Conservation (phyloP, 768 basidiomycete species). For the Jaapia argillacea region DNA sequence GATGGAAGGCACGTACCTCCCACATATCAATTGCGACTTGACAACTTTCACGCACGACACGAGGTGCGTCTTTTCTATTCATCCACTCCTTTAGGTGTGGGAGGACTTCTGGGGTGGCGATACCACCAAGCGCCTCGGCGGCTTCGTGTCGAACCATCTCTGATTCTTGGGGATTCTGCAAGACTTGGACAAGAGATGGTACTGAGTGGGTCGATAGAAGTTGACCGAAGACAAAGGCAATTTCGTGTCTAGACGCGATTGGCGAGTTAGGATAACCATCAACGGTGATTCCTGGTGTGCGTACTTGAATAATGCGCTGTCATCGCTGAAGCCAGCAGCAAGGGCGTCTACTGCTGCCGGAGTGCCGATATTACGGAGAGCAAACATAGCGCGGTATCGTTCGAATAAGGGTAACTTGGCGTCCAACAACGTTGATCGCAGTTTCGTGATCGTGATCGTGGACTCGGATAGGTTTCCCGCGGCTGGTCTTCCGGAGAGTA, state of each 20-base stretch:
- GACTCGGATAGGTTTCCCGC: constrained; percentile 37
- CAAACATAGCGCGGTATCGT: constrained; percentile 97
- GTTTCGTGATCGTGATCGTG: constrained; percentile 41
- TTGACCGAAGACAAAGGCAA: constrained; percentile 98
- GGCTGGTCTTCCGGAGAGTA: constrained; percentile 44
- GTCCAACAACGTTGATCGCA: constrained; percentile 60
- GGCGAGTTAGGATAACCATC: not conserved
- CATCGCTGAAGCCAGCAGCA: constrained; percentile 82
- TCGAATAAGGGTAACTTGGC: constrained; percentile 68
- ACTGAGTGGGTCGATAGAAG: constrained; percentile 83
- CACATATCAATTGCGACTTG: constrained; percentile 97
- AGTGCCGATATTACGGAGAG: constrained; percentile 87
- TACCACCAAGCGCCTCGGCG: constrained; percentile 96
- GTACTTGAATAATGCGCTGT: constrained; percentile 89
- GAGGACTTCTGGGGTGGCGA: constrained; percentile 87
- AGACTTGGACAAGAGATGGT: constrained; percentile 69
- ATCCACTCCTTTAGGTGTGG: constrained; percentile 83
- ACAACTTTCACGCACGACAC: constrained; percentile 92
- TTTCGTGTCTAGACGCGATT: constrained; percentile 66
- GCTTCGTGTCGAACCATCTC: constrained; percentile 99
- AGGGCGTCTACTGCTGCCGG: constrained; percentile 82
- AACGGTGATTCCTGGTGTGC: constrained; percentile 13
- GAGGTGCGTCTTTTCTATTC: constrained; percentile 64
- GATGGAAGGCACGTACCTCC: constrained; percentile 46
- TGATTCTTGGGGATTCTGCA: constrained; percentile 64